phyloP scores from a whole-genome alignment of 495 filamentous ascomycete species.

The Xylaria acuta region DNA sequence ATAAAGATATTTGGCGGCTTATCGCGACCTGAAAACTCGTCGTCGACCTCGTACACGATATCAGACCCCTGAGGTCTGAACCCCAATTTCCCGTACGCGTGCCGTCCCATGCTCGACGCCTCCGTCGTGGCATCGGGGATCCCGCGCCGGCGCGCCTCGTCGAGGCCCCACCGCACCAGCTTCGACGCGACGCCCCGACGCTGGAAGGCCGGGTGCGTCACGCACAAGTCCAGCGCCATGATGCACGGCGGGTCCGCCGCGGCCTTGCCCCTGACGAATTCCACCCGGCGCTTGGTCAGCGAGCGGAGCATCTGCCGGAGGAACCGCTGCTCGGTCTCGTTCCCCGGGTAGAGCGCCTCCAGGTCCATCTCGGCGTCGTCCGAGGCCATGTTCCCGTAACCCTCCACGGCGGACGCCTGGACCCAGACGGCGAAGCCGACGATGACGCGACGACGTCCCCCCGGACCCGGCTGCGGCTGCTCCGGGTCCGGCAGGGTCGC shows the following conservation, averaged over 20 bases:
- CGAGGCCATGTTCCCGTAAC: slow-evolving; percentile 43
- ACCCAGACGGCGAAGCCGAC: slow-evolving; percentile 53
- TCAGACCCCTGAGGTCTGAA: slow-evolving; percentile 43
- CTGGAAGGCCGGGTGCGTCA: slow-evolving; percentile 49
- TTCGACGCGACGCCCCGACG: slow-evolving; percentile 45
- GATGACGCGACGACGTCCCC: slow-evolving; percentile 25
- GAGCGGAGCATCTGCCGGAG: slow-evolving; percentile 41
- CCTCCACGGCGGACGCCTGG: slow-evolving; percentile 39
- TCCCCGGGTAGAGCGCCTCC: slow-evolving; percentile 44
- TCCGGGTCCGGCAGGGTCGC: slow-evolving; percentile 43
- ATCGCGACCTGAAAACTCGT: slow-evolving; percentile 40
- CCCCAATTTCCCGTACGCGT: slow-evolving; percentile 49
- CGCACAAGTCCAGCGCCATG: slow-evolving; percentile 49
- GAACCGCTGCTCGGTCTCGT: slow-evolving; percentile 47
- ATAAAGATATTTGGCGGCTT: slow-evolving; percentile 48
- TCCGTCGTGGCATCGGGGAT: slow-evolving; percentile 47
- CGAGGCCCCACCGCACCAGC: slow-evolving; percentile 51
- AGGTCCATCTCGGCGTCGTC: slow-evolving; percentile 38
- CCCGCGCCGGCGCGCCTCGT: slow-evolving; percentile 46
- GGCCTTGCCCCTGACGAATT: slow-evolving; percentile 40
- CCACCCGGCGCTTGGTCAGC: slow-evolving; percentile 39
- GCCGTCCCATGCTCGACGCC: slow-evolving; percentile 52
- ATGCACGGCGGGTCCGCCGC: slow-evolving; percentile 40
- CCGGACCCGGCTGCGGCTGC: slow-evolving; percentile 25
- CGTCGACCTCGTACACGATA: slow-evolving; percentile 45